Evolutionary conservation across 257 asterid genomes (phyloP).

Genomic region (Cordia subcordata): DNA sequence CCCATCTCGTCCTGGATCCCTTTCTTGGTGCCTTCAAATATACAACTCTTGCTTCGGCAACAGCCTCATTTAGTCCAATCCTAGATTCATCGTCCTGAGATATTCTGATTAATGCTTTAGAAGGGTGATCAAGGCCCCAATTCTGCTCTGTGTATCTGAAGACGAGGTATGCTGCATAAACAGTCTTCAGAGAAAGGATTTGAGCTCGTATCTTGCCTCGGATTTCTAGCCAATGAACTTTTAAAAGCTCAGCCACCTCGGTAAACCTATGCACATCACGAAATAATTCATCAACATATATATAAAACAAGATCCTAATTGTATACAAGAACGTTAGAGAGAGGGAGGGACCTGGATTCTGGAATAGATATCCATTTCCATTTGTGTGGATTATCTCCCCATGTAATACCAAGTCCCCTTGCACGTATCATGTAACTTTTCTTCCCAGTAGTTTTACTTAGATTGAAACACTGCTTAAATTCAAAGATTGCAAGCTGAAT

Average conservation of each 20-base stretch:
- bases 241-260: constrained; percentile 57
- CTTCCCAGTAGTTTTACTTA: constrained; percentile 13
- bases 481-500: too few relatives aligned
- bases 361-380: constrained; percentile 6
- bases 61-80: constrained; percentile 14
- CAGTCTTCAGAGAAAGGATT: constrained; percentile 34
- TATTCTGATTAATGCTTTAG: constrained; percentile 27
- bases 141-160: constrained; percentile 27
- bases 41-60: constrained; percentile 8
- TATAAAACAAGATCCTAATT: not conserved
- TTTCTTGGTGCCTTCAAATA: constrained; percentile 21
- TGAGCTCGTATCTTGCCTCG: constrained; percentile 37
- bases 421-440: constrained; percentile 10
- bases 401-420: constrained; percentile 10
- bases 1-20: constrained; percentile 2
- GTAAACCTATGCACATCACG: constrained; percentile 29
- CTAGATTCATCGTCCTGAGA: constrained; percentile 6
- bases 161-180: constrained; percentile 50
- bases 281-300: not conserved
- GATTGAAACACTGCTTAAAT: constrained; percentile 7
- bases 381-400: constrained; percentile 2
- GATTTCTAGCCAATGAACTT: constrained; percentile 56
- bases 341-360: constrained; percentile 8
- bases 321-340: too few relatives aligned
- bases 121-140: constrained; percentile 34